Evolutionary conservation across 2,329 filamentous ascomycete genomes (phyloP).

Genomic region (Hypoxylon sp.): DNA sequence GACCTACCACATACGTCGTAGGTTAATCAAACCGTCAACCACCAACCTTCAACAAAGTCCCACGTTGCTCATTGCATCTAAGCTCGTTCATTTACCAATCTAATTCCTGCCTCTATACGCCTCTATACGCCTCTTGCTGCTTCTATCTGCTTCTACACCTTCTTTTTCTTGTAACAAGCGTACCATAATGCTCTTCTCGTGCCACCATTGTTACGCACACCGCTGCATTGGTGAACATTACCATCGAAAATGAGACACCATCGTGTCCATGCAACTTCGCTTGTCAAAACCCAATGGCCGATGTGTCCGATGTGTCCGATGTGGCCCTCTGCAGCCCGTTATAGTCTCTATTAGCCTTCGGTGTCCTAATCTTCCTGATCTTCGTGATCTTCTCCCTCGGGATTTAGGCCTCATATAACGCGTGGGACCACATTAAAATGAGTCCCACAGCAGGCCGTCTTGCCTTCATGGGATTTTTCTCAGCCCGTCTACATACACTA

Average conservation of each 20-base stretch:
- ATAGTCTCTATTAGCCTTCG: slow-evolving; percentile 26
- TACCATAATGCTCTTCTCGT: slow-evolving; percentile 21
- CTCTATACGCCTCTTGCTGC: too few species aligned
- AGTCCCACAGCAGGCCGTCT: slow-evolving; percentile 38
- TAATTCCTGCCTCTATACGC: background rate
- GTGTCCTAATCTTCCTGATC: slow-evolving; percentile 15
- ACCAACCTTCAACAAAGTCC: slow-evolving; percentile 33
- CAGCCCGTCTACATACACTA: slow-evolving; percentile 33
- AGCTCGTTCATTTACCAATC: slow-evolving; percentile 8
- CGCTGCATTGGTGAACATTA: slow-evolving; percentile 30
- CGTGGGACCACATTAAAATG: slow-evolving; percentile 39
- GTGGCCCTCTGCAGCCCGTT: slow-evolving; percentile 29
- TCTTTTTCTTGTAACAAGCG: slow-evolving; percentile 14
- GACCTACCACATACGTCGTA: slow-evolving; percentile 40
- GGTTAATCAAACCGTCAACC: slow-evolving; percentile 38
- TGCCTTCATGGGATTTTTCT: slow-evolving; percentile 22
- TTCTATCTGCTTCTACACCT: slow-evolving; percentile 7
- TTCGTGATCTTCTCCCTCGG: slow-evolving; percentile 16
- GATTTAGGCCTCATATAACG: slow-evolving; percentile 32
- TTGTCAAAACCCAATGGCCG: slow-evolving; percentile 49
- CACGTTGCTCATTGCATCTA: slow-evolving; percentile 31
- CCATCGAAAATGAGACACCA: slow-evolving; percentile 37
- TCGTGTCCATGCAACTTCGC: slow-evolving; percentile 50
- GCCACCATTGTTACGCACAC: slow-evolving; percentile 40
- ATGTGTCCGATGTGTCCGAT: slow-evolving; percentile 27